Evolutionary conservation across 352 stramenopile species (phyloP), one percentile per base, ranked within the genome.

Genomic region (Pythium aristosporum): DNA sequence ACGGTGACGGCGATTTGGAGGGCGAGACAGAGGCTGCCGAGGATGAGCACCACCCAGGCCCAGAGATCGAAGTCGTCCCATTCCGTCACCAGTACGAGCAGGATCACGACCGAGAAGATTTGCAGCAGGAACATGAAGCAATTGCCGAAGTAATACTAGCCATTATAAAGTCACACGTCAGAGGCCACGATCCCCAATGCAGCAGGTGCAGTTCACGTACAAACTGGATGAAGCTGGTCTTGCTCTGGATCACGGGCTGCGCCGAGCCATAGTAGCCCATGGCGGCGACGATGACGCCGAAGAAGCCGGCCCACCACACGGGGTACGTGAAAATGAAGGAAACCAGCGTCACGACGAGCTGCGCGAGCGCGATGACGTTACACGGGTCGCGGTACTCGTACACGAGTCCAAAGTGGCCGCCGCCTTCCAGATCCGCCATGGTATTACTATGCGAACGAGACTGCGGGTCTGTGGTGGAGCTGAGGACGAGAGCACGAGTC

Each of bases 161-260:
- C 25, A 30, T 30, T 30, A 30, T 30, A 36, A 10, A 51, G 16
- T 25, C 54, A 41, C 0, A 2, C 36, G 3, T 15, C 41, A 39
- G 42, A 11, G 42, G 9, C n/a, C 37, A 2, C 25, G 25, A 30
- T 30, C 5, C 25, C 25, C 25, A 30, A 5, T 5, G 25, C 25
- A 30, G 25, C 25, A 30, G 5, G 25, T 5, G 25, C 25, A 39
- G 34, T 13, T 15, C 6, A 86, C 83, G 69, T 79, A 92, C 83
- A 52, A 93, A 92, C 54, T 93, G 85, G 69, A 93, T 86, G 67
- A 93, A 93, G 80, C 80, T 91, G 61, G 89, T 83, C 87, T 93
- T 93, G 79, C 81, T 91, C 72, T 93, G 85, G 68, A 92, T 88
- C 49, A 92, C 82, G 28, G 85, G 85, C 72, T 91, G 77, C 30